Percentiles rank a stretch among this genome's conserved stretches.
Evolutionary conservation across 2,329 filamentous ascomycete genomes (phyloP).

Genomic region (Diaporthe citrichinensis): DNA sequence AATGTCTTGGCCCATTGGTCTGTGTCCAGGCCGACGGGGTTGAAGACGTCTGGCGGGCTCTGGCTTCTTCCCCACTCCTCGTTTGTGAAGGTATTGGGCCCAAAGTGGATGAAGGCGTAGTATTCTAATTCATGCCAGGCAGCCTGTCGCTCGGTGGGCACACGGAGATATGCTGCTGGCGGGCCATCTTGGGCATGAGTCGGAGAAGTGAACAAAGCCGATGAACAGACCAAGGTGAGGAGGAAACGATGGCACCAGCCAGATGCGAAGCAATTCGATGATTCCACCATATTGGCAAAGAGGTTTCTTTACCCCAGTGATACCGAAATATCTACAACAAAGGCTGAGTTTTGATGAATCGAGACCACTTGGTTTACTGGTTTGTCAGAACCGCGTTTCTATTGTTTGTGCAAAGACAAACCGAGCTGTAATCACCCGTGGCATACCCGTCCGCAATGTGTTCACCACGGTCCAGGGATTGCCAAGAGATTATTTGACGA

Average conservation of each 20-base stretch:
- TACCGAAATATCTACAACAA: not conserved
- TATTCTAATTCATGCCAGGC: slow-evolving; percentile 49
- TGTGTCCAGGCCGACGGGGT: slow-evolving; percentile 47
- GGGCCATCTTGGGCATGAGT: slow-evolving; percentile 32
- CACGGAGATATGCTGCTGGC: slow-evolving; percentile 44
- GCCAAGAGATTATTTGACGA: slow-evolving; percentile 16
- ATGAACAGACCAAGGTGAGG: not conserved
- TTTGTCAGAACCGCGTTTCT: not conserved
- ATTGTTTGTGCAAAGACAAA: not conserved
- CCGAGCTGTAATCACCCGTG: not conserved
- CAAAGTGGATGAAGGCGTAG: slow-evolving; percentile 50
- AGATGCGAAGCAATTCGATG: not conserved
- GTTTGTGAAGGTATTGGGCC: slow-evolving; percentile 50
- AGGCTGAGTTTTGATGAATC: not conserved
- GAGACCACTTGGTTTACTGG: not conserved
- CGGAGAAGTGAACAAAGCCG: not conserved
- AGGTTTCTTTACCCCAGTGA: not conserved
- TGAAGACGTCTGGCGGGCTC: slow-evolving; percentile 48
- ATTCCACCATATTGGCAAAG: not conserved
- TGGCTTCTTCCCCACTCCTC: slow-evolving; percentile 50
- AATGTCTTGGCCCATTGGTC: slow-evolving; percentile 50
- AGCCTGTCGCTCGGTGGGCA: slow-evolving; percentile 46
- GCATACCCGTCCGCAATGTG: not conserved
- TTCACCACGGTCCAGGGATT: not conserved
- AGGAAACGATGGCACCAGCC: not conserved